These are phyloP conservation scores for Hanseniaspora singularis DNA, from an alignment of 805 yeast species.

Conservation along the genomic window DNA sequence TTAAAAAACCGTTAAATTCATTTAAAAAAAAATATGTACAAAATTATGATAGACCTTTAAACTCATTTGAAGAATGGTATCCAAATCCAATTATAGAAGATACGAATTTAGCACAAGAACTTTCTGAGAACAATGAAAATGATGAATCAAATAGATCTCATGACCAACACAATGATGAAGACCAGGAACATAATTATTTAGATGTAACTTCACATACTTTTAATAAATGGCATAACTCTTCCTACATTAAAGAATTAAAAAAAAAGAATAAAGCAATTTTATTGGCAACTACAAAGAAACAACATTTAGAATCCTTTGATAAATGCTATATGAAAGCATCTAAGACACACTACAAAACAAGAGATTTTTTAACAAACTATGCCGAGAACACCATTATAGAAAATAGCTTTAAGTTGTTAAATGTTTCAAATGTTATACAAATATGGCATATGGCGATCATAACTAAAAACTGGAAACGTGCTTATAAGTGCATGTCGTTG, in stretches of 20 bases:
- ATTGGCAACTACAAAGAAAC: conserved; percentile 5
- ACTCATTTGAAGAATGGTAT: conserved; percentile 26
- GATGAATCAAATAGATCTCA: background rate
- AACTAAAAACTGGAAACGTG: conserved; percentile 41
- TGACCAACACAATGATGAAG: background rate
- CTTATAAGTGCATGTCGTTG: conserved; percentile 41
- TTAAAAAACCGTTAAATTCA: background rate
- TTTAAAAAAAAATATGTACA: conserved; percentile 22
- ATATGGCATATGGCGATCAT: conserved; percentile 41
- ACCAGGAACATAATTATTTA: background rate
- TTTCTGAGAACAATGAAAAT: background rate
- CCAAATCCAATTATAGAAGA: conserved; percentile 8
- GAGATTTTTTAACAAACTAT: conserved; percentile 7
- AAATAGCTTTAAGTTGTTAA: conserved; percentile 2
- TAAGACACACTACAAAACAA: conserved; percentile 1
- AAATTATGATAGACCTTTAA: conserved; percentile 26
- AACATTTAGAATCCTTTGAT: conserved; percentile 7
- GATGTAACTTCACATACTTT: conserved; percentile 4
- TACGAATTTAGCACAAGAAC: background rate
- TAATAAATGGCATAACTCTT: conserved; percentile 2
- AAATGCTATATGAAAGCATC: conserved; percentile 7
- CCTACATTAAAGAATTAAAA: conserved; percentile 4
- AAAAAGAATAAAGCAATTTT: conserved; percentile 5
- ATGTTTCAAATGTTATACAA: conserved; percentile 28
- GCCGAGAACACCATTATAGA: conserved; percentile 4